Evolutionary conservation across 1,284 basidiomycete genomes (phyloP), one percentile per base, ranked within the genome.

Genomic region (Coniferiporia weirii): DNA sequence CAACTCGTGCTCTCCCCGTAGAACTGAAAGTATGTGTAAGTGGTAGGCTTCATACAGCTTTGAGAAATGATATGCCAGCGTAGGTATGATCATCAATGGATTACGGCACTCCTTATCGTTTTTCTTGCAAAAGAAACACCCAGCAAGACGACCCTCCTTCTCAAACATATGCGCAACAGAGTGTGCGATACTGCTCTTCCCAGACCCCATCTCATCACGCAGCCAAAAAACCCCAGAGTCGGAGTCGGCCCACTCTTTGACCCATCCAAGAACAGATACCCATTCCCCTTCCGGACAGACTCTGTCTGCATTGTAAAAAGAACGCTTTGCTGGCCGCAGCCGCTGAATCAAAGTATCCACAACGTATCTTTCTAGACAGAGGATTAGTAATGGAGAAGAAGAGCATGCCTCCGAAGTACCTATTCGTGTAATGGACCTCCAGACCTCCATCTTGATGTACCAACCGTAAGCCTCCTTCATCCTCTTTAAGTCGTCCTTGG

Each of bases 111-210:
- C n/a, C n/a, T n/a, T n/a, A n/a, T n/a, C n/a, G n/a, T n/a, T n/a
- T 15, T 17, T 40, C 15, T 53, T 32, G 27, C 47, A 61, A 45
- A 61, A 63, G 46, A 61, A 59, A 19, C 47, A 52, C 2, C 64
- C 65, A 10, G 71, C 70, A 7, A 74, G 70, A 47, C 66, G 65
- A 9, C 65, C 64, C 2, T 67, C 58, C 0, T 71, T 61, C n/a
- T 68, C 62, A 40, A 67, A 68, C 22, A 69, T 58, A 49, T 69
- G 64, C 50, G 70, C 70, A 4, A 71, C 59, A 1, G 72, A 70
- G 0, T 66, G 70, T 4, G 71, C 59, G n/a, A 72, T 65, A 0
- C 72, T 65, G 36, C 69, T 72, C 62, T 72, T 72, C 8, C 72
- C 71, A n/a, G n/a, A n/a, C n/a, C n/a, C n/a, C n/a, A n/a, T n/a